Conservation (phyloP, 495 filamentous ascomycete genomes). For the Aspergillus carlsbadensis region DNA sequence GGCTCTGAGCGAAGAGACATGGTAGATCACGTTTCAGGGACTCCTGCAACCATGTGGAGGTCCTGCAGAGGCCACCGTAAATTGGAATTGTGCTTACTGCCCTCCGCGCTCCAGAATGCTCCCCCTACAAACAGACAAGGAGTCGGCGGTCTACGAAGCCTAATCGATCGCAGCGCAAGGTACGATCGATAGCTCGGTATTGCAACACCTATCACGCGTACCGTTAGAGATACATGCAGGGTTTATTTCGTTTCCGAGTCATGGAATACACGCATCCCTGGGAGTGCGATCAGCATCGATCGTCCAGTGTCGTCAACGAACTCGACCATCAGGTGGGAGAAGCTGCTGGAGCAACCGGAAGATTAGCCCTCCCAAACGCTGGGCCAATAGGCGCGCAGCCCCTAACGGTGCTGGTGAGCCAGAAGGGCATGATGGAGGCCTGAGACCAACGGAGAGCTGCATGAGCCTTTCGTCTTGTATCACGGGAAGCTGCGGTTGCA, state of each 20-base stretch:
- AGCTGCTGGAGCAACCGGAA: constrained; percentile 27
- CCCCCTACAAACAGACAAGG: constrained; percentile 34
- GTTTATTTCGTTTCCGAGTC: constrained; percentile 8
- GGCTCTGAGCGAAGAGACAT: constrained; percentile 19
- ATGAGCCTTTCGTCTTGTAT: constrained; percentile 33
- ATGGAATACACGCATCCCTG: constrained; percentile 5
- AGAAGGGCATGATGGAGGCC: constrained; percentile 35
- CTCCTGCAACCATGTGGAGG: constrained; percentile 48
- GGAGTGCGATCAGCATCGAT: constrained; percentile 9
- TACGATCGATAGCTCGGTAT: constrained; percentile 12
- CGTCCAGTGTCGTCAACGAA: constrained; percentile 14
- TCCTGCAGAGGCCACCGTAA: constrained; percentile 50
- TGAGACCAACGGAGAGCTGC: constrained; percentile 40
- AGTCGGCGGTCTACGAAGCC: constrained; percentile 22
- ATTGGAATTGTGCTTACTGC: constrained; percentile 7
- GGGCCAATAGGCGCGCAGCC: constrained; percentile 17
- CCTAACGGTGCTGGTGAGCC: constrained; percentile 19
- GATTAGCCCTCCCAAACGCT: constrained; percentile 18
- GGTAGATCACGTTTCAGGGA: constrained; percentile 30
- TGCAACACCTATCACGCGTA: constrained; percentile 7
- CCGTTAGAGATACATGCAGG: background rate
- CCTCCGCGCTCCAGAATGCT: constrained; percentile 15
- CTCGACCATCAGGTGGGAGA: constrained; percentile 18
- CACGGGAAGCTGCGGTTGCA: constrained; percentile 29
- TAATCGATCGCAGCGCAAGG: constrained; percentile 6